Evolutionary conservation across 306 rosid genomes (phyloP).

Genomic region (Pyrus pyrifolia): DNA sequence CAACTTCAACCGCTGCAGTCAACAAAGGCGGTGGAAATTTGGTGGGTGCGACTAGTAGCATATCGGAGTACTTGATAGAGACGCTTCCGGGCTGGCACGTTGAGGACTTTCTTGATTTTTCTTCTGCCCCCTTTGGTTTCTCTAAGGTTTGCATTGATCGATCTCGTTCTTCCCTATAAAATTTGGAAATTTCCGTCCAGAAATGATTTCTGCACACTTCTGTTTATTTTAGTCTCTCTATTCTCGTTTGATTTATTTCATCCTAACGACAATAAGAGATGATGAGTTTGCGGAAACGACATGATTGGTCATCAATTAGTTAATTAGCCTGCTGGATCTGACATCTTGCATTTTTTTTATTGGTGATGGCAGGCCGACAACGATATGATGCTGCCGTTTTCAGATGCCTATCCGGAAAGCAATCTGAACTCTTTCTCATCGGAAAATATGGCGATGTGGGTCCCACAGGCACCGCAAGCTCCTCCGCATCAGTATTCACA

Average conservation of each 20-base stretch:
- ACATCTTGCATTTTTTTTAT: neutral
- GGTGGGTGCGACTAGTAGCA: conserved; percentile 32
- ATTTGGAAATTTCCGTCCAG: neutral
- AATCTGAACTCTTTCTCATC: conserved; percentile 30
- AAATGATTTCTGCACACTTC: neutral
- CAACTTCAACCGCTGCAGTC: conserved; percentile 9
- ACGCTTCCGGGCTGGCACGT: conserved; percentile 95
- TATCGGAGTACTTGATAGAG: conserved; percentile 82
- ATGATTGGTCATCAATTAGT: neutral
- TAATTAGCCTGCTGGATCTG: neutral
- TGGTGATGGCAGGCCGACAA: conserved; percentile 40
- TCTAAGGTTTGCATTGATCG: conserved; percentile 40
- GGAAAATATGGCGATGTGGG: conserved; percentile 54
- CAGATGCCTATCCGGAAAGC: conserved; percentile 34
- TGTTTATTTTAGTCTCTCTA: too few relatives aligned
- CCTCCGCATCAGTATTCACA: conserved; percentile 24
- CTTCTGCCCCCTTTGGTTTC: conserved; percentile 39
- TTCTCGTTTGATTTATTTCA: too few relatives aligned
- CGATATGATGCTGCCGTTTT: conserved; percentile 4
- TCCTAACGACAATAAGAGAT: too few relatives aligned
- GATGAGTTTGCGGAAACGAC: too few relatives aligned
- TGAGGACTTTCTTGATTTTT: conserved; percentile 75
- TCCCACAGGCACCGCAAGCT: conserved; percentile 57
- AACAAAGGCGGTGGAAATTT: neutral
- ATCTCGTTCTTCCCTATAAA: neutral